A percentile compares a stretch with the other conserved stretches of the same genome.
Conservation (phyloP, 768 basidiomycete genomes). For the Tricholoma matsutake region DNA sequence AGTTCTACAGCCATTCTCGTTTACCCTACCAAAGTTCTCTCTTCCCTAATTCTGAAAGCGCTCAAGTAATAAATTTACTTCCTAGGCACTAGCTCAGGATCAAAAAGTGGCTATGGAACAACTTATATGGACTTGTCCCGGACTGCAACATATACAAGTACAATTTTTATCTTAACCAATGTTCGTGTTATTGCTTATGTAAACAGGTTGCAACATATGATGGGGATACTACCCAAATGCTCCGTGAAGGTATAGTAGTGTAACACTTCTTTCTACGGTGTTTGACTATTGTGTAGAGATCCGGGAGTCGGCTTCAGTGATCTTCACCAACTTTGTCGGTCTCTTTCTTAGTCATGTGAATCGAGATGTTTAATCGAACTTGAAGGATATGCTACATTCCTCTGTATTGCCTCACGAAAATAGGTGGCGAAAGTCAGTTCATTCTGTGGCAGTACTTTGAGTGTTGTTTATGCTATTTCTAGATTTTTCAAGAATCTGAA, state of each 20-base stretch:
- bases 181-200: not conserved
- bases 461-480: conserved; percentile 4
- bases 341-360: not conserved
- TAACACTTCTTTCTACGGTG: not conserved
- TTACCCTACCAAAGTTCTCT: conserved; percentile 79
- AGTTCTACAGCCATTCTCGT: conserved; percentile 74
- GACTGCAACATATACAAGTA: conserved; percentile 61
- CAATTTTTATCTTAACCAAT: not conserved
- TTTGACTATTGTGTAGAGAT: conserved; percentile 43
- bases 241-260: conserved; percentile 47
- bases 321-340: conserved; percentile 88
- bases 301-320: conserved; percentile 70
- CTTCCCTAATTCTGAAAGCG: not conserved
- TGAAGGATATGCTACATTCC: conserved; percentile 80
- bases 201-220: conserved; percentile 75
- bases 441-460: not conserved
- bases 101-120: conserved; percentile 71
- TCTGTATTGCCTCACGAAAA: conserved; percentile 86
- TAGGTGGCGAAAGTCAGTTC: conserved; percentile 64
- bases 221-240: conserved; percentile 79
- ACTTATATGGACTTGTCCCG: conserved; percentile 55
- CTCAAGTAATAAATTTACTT: not conserved
- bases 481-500: conserved; percentile 78
- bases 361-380: conserved; percentile 4
- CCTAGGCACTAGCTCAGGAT: conserved; percentile 85